These are phyloP conservation scores for Boletus vermiculosoides DNA, from an alignment of 768 basidiomycete genomes.

Conservation along the genomic window DNA sequence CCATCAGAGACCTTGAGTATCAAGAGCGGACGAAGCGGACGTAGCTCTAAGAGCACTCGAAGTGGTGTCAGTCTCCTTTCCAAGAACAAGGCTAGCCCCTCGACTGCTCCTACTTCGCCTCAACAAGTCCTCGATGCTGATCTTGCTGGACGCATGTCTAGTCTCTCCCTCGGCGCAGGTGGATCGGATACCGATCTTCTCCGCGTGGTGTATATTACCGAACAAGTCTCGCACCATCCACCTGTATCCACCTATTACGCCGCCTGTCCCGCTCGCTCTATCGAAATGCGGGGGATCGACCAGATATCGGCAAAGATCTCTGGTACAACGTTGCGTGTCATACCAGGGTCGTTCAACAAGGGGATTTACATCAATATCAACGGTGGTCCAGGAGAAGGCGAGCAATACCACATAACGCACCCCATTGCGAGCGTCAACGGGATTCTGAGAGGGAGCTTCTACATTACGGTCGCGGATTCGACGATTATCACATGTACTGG, in stretches of 20 bases:
- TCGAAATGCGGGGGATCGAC: slow-evolving; percentile 80
- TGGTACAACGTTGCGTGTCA: slow-evolving; percentile 79
- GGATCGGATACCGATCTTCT: slow-evolving; percentile 37
- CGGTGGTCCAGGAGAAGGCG: slow-evolving; percentile 72
- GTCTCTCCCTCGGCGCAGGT: slow-evolving; percentile 50
- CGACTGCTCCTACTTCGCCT: slow-evolving; percentile 45
- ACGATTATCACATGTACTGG: slow-evolving; percentile 81
- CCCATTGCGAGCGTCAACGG: slow-evolving; percentile 91
- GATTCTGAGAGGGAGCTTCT: slow-evolving; percentile 86
- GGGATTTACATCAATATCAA: slow-evolving; percentile 83
- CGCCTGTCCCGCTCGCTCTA: slow-evolving; percentile 64
- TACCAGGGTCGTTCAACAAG: slow-evolving; percentile 81
- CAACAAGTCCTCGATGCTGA: slow-evolving; percentile 39
- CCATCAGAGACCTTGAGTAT: slow-evolving; percentile 52
- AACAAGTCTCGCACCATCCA: slow-evolving; percentile 97
- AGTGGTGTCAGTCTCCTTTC: slow-evolving; percentile 58
- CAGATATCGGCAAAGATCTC: slow-evolving; percentile 93
- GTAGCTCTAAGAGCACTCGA: slow-evolving; percentile 58
- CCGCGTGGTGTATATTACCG: slow-evolving; percentile 81
- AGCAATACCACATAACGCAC: slow-evolving; percentile 84
- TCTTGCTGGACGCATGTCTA: slow-evolving; percentile 56
- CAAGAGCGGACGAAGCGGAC: slow-evolving; percentile 46
- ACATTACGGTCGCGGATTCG: slow-evolving; percentile 80
- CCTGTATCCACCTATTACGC: slow-evolving; percentile 88
- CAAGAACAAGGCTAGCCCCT: slow-evolving; percentile 40